Evolutionary conservation across 805 yeast species (phyloP), one percentile per base, ranked within the genome.

Genomic region (Zygotorulaspora chibaensis): DNA sequence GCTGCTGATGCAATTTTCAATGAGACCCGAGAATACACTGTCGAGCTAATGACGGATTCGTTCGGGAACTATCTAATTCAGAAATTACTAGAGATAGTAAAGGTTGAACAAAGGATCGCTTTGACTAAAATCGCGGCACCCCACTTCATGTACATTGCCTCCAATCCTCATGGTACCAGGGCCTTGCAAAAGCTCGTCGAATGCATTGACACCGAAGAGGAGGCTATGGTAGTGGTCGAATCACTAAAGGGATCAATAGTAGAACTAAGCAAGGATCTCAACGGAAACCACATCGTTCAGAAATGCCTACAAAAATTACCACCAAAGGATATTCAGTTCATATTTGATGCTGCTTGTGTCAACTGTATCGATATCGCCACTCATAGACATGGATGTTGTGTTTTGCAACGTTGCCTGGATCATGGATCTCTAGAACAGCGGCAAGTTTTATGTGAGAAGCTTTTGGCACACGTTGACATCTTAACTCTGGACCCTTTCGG

Each of bases 321-420:
- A 23, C 73, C 84, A 2, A 71, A 68, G n/a, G 84, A 86, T 46
- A 77, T 86, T 54, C 93, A 90, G 63, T 91, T 93, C 62, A 87
- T 93, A 48, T 89, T 87, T 63, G 93, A 89, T 60, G 84, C 96
- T 13, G 93, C 93, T 3, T 74, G 83, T 48, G 67, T 67, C 11
- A 75, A 88, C 53, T 84, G 93, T 52, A 74, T 81, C 31, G 84
- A 81, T 47, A 87, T 93, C 46, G 95, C 96, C 4, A 88, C 95
- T 38, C 98, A 93, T 61, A 79, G 96, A 60, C 98, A 93, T 62
- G 99, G 98, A 6, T 93, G 99, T 70, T 91, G 98, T 67, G 98
- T 91, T 20, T 73, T 91, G 47, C 99, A 91, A 69, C 78, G 98
- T 57, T 90, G 98, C 66, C 76, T 93, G 56, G 98, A 93, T 66